Base-by-base conservation (phyloP, 1,284 basidiomycete species). In the Apiotrichum akiyoshidainum region DNA sequence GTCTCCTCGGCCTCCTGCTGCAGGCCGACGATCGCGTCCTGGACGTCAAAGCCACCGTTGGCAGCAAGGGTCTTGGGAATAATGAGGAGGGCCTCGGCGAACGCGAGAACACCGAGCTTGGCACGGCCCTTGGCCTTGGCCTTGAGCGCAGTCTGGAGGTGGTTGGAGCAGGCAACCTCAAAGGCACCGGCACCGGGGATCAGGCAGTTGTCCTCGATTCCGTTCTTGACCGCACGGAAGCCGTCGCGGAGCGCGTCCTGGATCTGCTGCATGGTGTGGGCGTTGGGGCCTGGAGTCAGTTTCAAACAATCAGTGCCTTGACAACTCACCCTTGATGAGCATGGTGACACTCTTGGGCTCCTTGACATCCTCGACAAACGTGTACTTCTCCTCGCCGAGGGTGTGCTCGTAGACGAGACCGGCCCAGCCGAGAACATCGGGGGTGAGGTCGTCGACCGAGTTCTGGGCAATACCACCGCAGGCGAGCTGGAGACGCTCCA, bases 401-500 rank as follows among this genome's bases (percentile, higher is more conserved):
- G 95, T 98, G 79, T 99, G 94, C 80, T 99, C 96, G 80, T 99
- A 99, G 33, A 99, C 93, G 55, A 99, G 85, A 7, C 96, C 96
- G 42, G 96, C 96, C 86, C 91, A 97, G 44, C 96, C 96, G 45
- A 99, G 85, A 42, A 93, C 83, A 56, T 91, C 89, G 11, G 94
- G 92, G 14, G 85, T 86, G 46, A 99, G 83, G 77, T 99, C 96
- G 68, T 99, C 96, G 17, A 98, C 92, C 60, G 94, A 97, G 81
- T 99, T 99, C 78, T 98, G 94, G 1, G 96, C 93, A 62, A 87
- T 82, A 72, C 96, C 96, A 60, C 96, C 96, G 77, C 92, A 95
- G 62, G 93, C 86, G 57, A 98, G 85, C 77, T 97, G 94, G 63
- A 97, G 77, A 54, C 92, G 85, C 80, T 95, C 95, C 95, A 94